A percentile compares a stretch with the other conserved stretches of the same genome.
Conservation (phyloP, 2,329 filamentous ascomycete species). For the Neofusicoccum cordaticola region DNA sequence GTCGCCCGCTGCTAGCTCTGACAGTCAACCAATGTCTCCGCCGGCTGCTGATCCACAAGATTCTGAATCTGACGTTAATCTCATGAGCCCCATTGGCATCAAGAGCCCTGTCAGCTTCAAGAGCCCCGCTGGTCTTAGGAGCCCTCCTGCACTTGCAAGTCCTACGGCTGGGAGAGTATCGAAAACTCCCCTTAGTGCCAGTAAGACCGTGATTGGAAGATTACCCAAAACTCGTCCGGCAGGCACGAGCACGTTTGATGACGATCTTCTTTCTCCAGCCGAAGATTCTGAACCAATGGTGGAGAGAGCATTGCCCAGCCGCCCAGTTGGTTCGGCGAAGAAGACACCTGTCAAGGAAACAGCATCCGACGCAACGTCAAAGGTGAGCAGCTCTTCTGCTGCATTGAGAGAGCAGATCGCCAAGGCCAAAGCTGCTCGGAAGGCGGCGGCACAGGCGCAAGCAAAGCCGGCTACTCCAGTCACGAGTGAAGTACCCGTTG, state of each 20-base stretch:
- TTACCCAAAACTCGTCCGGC: constrained; percentile 29
- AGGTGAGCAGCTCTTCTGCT: constrained; percentile 66
- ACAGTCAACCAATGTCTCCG: constrained; percentile 4
- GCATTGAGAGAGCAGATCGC: constrained; percentile 88
- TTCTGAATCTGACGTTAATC: constrained; percentile 23
- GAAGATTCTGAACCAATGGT: not conserved
- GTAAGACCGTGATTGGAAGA: constrained; percentile 35
- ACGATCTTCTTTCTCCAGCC: constrained; percentile 17
- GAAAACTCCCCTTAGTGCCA: constrained; percentile 28
- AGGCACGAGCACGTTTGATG: constrained; percentile 34
- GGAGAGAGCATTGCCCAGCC: not conserved
- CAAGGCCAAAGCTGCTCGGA: constrained; percentile 79
- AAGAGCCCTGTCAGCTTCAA: constrained; percentile 25
- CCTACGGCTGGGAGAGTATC: constrained; percentile 22
- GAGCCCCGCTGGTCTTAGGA: constrained; percentile 21
- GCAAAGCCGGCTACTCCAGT: constrained; percentile 9
- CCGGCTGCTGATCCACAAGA: not conserved
- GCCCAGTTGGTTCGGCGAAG: constrained; percentile 13
- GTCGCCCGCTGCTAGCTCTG: constrained; percentile 18
- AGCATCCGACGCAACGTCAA: constrained; percentile 34
- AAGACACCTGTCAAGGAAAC: constrained; percentile 28
- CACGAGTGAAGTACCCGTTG: constrained; percentile 20
- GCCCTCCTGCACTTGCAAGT: not conserved
- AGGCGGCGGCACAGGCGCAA: constrained; percentile 20
- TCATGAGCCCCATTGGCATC: constrained; percentile 31